A percentile compares a stretch with the other conserved stretches of the same genome.
phyloP scores from a whole-genome alignment of 78 protist species.

The Cavenderia fasciculata region DNA sequence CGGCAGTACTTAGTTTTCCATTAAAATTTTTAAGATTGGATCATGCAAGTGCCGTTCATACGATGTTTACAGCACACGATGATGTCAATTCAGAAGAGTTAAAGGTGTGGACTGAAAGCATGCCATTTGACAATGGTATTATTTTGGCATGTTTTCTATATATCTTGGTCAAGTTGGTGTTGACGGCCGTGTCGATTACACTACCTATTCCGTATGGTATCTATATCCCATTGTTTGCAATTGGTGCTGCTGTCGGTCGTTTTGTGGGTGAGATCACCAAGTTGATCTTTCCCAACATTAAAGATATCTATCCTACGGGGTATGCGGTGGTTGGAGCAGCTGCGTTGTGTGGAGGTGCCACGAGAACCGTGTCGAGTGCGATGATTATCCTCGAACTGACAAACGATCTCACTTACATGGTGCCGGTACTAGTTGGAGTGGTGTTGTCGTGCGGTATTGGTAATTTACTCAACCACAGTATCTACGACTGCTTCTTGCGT shows the following conservation, averaged over 20 bases:
- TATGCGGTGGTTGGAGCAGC: slow-evolving; percentile 93
- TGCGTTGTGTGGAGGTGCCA: slow-evolving; percentile 86
- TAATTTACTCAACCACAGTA: slow-evolving; percentile 47
- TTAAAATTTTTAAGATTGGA: slow-evolving; percentile 56
- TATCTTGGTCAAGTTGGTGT: slow-evolving; percentile 39
- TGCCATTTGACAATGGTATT: slow-evolving; percentile 47
- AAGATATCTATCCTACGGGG: slow-evolving; percentile 80
- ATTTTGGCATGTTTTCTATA: slow-evolving; percentile 58
- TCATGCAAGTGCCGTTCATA: slow-evolving; percentile 69
- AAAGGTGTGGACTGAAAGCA: slow-evolving; percentile 43
- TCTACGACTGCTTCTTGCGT: slow-evolving; percentile 54
- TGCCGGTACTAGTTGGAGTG: slow-evolving; percentile 85
- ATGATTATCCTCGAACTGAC: slow-evolving; percentile 88
- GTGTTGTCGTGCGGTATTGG: slow-evolving; percentile 76
- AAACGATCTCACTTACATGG: slow-evolving; percentile 77
- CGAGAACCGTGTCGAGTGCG: slow-evolving; percentile 82
- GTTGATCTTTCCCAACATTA: slow-evolving; percentile 38
- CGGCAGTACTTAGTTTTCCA: slow-evolving; percentile 42
- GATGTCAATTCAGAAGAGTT: slow-evolving; percentile 37
- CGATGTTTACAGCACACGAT: slow-evolving; percentile 58
- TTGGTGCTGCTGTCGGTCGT: slow-evolving; percentile 87
- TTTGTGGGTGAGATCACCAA: slow-evolving; percentile 79
- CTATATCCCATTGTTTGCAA: slow-evolving; percentile 84
- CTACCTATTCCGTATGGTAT: slow-evolving; percentile 86
- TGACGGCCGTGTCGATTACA: slow-evolving; percentile 67